phyloP scores from a whole-genome alignment of 805 yeast genomes.

The Kurtzmaniella fragi region DNA sequence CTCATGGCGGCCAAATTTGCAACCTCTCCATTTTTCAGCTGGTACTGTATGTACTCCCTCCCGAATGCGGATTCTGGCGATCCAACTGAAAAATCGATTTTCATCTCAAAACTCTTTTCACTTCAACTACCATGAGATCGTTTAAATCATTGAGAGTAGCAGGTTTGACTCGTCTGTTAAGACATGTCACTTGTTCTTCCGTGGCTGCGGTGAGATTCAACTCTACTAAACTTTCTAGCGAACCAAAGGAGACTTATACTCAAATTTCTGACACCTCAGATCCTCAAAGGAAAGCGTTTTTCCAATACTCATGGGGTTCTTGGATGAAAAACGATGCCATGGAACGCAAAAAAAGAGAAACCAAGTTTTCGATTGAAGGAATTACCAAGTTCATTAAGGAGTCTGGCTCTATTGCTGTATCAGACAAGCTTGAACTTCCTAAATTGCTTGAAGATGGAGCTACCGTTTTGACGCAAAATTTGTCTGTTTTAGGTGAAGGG shows the following conservation, averaged over 20 bases:
- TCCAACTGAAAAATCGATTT: no score
- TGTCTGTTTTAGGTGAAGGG: conserved; percentile 40
- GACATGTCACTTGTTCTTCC: background rate
- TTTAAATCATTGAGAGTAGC: background rate
- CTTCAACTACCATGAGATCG: no score
- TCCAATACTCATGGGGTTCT: conserved; percentile 91
- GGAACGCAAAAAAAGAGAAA: conserved; percentile 72
- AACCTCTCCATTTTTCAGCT: no score
- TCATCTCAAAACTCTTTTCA: no score
- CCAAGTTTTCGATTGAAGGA: conserved; percentile 80
- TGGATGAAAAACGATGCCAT: conserved; percentile 79
- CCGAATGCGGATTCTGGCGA: no score
- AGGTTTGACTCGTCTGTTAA: background rate
- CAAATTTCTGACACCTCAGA: conserved; percentile 56
- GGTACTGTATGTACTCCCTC: no score
- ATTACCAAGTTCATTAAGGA: conserved; percentile 48
- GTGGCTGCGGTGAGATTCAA: conserved; percentile 1
- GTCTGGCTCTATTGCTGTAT: conserved; percentile 27
- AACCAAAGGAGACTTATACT: conserved; percentile 44
- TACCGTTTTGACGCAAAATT: conserved; percentile 45
- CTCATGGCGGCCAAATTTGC: no score
- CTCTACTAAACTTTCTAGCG: conserved; percentile 9
- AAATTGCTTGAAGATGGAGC: conserved; percentile 40
- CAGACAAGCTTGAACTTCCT: conserved; percentile 22
- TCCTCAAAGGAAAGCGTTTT: conserved; percentile 67